Evolutionary conservation across 306 rosid genomes (phyloP).

Genomic region (Mimosa pudica): DNA sequence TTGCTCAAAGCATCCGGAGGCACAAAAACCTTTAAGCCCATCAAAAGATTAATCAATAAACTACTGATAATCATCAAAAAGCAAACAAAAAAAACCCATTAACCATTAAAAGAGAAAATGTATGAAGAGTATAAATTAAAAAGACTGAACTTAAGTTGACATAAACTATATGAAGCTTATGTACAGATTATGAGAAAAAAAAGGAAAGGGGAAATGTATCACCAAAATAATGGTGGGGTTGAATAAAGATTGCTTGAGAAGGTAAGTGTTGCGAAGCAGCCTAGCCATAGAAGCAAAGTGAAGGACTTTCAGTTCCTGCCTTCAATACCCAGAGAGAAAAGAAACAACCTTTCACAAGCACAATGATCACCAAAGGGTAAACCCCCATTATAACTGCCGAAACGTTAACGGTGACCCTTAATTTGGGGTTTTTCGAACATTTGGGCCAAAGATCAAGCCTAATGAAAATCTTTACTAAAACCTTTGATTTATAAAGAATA

Average conservation of each 20-base stretch:
- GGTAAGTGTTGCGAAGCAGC: constrained; percentile 56
- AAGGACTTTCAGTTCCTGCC: constrained; percentile 24
- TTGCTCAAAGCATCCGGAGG: too few relatives aligned
- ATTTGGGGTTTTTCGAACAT: too few relatives aligned
- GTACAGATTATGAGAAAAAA: not conserved
- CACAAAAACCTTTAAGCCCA: too few relatives aligned
- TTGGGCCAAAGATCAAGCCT: too few relatives aligned
- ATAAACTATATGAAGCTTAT: not conserved
- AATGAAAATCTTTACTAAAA: too few relatives aligned
- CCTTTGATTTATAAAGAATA: too few relatives aligned
- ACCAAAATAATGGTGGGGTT: constrained; percentile 38
- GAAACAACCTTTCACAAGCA: constrained; percentile 16
- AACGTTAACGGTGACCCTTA: too few relatives aligned
- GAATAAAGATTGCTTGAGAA: constrained; percentile 29
- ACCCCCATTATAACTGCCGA: too few relatives aligned
- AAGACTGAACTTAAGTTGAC: not conserved
- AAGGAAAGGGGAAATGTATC: not conserved
- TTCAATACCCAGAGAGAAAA: not conserved
- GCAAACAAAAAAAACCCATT: constrained; percentile 8
- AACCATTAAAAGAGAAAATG: not conserved
- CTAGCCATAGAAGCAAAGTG: constrained; percentile 62
- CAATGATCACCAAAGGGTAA: not conserved
- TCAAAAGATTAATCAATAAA: constrained; percentile 8
- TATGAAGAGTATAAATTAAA: not conserved
- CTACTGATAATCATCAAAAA: not conserved